Base-by-base conservation (phyloP, 768 basidiomycete species). In the Leccinum subgranulosum region DNA sequence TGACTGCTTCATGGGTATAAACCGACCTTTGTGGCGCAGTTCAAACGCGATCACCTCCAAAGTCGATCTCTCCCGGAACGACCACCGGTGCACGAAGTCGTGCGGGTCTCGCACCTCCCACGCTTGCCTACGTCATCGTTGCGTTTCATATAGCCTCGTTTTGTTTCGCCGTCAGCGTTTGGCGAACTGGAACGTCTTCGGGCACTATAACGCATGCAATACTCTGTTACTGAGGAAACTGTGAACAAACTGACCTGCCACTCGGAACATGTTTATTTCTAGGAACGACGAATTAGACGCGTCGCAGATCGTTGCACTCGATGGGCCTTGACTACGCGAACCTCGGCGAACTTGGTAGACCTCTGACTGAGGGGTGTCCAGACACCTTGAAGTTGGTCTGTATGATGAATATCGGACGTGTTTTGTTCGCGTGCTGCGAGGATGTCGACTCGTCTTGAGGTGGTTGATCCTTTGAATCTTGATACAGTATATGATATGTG, bases 1-100 rank as follows among this genome's bases (percentile, higher is more conserved):
- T 61, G 14, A 53, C 51, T 60, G 51, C 5, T 70, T 60, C 27
- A 10, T 70, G 29, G 64, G 64, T 1, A 56, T 68, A 8, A 58
- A 58, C 51, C 51, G 17, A 28, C 47, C 53, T 8, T 31, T 51
- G 12, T 53, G 28, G 54, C 31, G 21, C 17, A n/a, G 4, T 17
- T 5, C 29, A 31, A 17, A 15, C 21, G 19, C 19, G 8, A 50
- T 63, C 51, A 63, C 54, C 7, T 29, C 19, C 29, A 48, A 48
- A 6, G 49, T 66, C 15, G 19, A 57, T 27, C 61, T 68, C 53
- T 39, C 36, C 53, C 64, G 10, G 10, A 58, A 60, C 31, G 49
- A 64, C 9, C 39, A 43, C 19, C 41, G 4, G 19, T 43, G 41
- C n/a, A 43, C 19, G 66, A 62, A 19, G 31, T 70, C 10, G 6